Conservation (phyloP, 2,329 filamentous ascomycete genomes). For the Verticillium isaacii region DNA sequence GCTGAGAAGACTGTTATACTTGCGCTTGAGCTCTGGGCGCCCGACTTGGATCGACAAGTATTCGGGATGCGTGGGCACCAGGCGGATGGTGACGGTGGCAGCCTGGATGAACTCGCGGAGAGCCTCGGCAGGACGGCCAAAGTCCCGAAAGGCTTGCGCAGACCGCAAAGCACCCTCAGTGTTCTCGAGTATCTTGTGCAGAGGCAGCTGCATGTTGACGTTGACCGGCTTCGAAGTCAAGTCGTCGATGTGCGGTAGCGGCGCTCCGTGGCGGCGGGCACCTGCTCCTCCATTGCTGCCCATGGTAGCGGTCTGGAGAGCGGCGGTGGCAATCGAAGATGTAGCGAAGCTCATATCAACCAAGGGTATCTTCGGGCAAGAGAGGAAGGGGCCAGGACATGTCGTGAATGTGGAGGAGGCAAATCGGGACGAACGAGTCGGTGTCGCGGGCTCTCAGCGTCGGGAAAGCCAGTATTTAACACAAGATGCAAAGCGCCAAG, state of each 20-base stretch:
- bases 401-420: background rate
- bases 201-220: slow-evolving; percentile 42
- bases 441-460: background rate
- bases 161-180: slow-evolving; percentile 51
- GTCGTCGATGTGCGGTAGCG: slow-evolving; percentile 50
- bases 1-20: slow-evolving; percentile 45
- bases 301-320: background rate
- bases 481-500: background rate
- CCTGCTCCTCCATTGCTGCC: slow-evolving; percentile 6
- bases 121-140: slow-evolving; percentile 66
- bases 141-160: slow-evolving; percentile 58
- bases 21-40: slow-evolving; percentile 38
- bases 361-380: background rate
- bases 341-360: background rate
- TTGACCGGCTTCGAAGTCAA: slow-evolving; percentile 40
- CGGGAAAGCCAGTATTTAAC: background rate
- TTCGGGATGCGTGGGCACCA: slow-evolving; percentile 72
- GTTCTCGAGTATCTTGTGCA: slow-evolving; percentile 47
- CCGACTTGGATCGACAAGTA: slow-evolving; percentile 61
- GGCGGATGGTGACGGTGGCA: slow-evolving; percentile 70
- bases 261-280: slow-evolving; percentile 21
- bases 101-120: slow-evolving; percentile 82
- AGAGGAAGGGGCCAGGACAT: background rate
- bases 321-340: background rate
- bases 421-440: background rate